Percentiles rank a stretch among this genome's conserved stretches.
These are phyloP conservation scores for Colletotrichum echinochloae DNA, from an alignment of 2,329 filamentous ascomycete genomes.

Conservation along the genomic window DNA sequence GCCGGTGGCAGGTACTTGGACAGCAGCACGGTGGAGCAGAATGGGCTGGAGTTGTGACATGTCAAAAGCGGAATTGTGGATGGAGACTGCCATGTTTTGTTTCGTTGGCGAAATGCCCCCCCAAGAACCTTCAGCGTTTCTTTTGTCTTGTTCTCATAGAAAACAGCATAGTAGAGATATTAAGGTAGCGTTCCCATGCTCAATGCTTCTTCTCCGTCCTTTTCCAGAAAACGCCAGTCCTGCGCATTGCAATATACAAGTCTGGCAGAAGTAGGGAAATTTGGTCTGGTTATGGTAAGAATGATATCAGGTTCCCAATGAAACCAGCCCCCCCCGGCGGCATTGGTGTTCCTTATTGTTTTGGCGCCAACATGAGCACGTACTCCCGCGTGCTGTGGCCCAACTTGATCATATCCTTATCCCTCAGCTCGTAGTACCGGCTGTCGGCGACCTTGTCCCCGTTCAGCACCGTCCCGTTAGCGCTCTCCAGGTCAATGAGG, in stretches of 20 bases:
- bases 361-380: conserved; percentile 84
- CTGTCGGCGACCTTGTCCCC: conserved; percentile 78
- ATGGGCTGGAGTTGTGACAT: neutral
- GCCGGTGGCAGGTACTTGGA: too few relatives aligned
- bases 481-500: conserved; percentile 91
- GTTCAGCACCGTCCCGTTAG: conserved; percentile 90
- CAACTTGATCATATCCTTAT: conserved; percentile 91
- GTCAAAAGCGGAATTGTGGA: neutral
- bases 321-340: neutral
- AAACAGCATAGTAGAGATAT: neutral
- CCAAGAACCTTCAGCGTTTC: neutral
- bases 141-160: neutral
- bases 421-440: conserved; percentile 85
- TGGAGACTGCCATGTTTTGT: neutral
- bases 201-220: neutral
- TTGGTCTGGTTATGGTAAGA: too few relatives aligned
- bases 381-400: conserved; percentile 92
- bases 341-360: conserved; percentile 47
- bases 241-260: neutral
- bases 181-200: neutral
- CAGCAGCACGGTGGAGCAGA: too few relatives aligned
- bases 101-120: neutral
- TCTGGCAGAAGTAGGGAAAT: neutral
- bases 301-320: neutral
- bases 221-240: too few relatives aligned